Base-by-base conservation (phyloP, 2,329 filamentous ascomycete species). In the Penicillium sp. region DNA sequence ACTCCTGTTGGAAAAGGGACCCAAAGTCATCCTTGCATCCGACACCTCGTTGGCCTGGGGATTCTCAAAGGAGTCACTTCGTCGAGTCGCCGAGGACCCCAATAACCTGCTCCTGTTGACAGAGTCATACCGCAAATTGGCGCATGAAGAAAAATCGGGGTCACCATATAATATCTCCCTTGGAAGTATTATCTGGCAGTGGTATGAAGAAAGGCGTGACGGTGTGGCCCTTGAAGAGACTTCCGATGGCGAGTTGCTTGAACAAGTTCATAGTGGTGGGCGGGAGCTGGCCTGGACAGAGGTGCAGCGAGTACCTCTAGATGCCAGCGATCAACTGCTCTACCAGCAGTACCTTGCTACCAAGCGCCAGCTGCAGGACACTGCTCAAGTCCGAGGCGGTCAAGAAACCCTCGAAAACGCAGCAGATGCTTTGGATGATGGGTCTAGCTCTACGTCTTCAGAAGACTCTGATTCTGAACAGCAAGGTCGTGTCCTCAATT, bases 321-420 rank as follows among this genome's bases (percentile, higher is more conserved):
- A 90, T 68, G 87, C 88, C 1, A 87, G 89, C 42, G 93, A 98
- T 66, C 81, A 95, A 13, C 78, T 83, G 14, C 78, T 92, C 2
- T 98, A 99, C 70, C 92, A 98, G 68, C 92, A 97, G 70, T 97
- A 92, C 82, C 82, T 96, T 10, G 91, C 92, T 0, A 92, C 91
- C 4, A 91, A 96, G 73, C 84, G 90, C 29, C 92, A 96, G 69
- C 81, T 96, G 8, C 90, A 96, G 68, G 90, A 90, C 45, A 93
- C 90, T 0, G 80, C 91, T 21, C 89, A 93, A 67, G 82, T 83
- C 6, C 85, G 88, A 54, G 88, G 88, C 55, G 88, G 87, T 19
- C 84, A 87, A 49, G 84, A 86, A 7, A 82, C 84, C 1, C 77
- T 93, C 2, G 90, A 93, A 66, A 90, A 91, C 60, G 86, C 87